These are phyloP conservation scores for Ceratocystis papillata DNA, from an alignment of 2,329 filamentous ascomycete genomes.

Conservation along the genomic window DNA sequence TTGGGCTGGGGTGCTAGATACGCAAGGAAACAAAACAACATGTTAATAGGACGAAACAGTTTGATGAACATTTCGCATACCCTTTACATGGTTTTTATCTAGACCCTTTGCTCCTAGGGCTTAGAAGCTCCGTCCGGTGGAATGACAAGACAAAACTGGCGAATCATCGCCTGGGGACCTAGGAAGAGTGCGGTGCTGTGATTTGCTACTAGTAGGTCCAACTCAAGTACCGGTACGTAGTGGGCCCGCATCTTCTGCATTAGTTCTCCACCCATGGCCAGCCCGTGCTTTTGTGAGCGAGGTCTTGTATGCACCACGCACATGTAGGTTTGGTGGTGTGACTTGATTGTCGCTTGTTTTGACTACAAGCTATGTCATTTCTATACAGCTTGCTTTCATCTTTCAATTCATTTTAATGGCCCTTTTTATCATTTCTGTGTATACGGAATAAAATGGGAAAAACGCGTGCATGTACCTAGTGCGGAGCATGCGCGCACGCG, in stretches of 20 bases:
- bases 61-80: neutral
- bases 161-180: neutral
- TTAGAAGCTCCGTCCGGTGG: no score
- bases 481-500: neutral
- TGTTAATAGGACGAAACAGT: neutral
- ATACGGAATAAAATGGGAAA: neutral
- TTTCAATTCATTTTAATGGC: neutral
- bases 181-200: no score
- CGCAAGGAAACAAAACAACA: neutral
- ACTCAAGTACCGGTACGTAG: slow-evolving; percentile 1
- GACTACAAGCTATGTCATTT: slow-evolving; percentile 17
- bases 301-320: slow-evolving; percentile 15
- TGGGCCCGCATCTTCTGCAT: neutral
- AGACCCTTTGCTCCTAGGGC: no score
- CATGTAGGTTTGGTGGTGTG: slow-evolving; percentile 21
- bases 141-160: neutral
- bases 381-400: neutral
- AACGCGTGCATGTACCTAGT: neutral
- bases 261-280: slow-evolving; percentile 3
- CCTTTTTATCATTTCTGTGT: neutral
- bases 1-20: neutral
- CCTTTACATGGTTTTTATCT: no score
- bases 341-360: slow-evolving; percentile 18
- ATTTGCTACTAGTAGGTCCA: neutral
- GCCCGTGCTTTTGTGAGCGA: slow-evolving; percentile 11